Conservation (phyloP, 192 early-diverging fungal genomes). For the Spizellomyces sp. region DNA sequence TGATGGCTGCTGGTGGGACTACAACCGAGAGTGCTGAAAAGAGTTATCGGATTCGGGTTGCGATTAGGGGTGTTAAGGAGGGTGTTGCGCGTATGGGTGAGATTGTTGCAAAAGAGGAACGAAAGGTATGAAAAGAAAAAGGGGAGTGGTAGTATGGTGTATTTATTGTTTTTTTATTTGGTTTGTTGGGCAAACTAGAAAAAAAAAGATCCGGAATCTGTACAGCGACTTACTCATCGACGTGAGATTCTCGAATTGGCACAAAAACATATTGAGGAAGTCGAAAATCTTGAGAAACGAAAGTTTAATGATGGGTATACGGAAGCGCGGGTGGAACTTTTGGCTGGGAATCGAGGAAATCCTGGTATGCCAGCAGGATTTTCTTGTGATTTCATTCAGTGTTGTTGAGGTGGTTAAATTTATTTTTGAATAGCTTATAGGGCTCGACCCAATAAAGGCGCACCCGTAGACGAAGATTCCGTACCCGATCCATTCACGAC, state of each 20-base stretch:
- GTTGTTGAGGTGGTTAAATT: too few relatives aligned
- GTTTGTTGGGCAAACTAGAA: constrained; percentile 21
- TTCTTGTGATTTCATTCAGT: background rate
- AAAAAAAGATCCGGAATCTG: constrained; percentile 42
- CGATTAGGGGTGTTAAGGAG: constrained; percentile 54
- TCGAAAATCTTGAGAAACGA: constrained; percentile 61
- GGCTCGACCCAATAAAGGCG: too few relatives aligned
- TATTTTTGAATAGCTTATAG: too few relatives aligned
- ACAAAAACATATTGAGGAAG: constrained; percentile 60
- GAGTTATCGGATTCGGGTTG: constrained; percentile 58
- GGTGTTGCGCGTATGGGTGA: constrained; percentile 39
- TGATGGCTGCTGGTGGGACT: constrained; percentile 45
- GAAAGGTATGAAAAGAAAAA: constrained; percentile 43
- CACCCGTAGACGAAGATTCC: constrained; percentile 2
- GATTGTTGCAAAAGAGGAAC: constrained; percentile 54
- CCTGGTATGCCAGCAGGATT: background rate
- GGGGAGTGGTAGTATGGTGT: too few relatives aligned
- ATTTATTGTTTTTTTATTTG: too few relatives aligned
- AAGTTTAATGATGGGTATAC: constrained; percentile 50
- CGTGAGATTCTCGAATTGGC: constrained; percentile 57
- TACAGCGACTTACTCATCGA: constrained; percentile 43
- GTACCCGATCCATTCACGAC: constrained; percentile 48
- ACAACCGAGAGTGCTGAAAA: constrained; percentile 63
- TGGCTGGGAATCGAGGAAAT: constrained; percentile 37
- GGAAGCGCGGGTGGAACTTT: constrained; percentile 47